Evolutionary conservation across 441 rosid species (phyloP).

Genomic region (Euphorbia celastroides): DNA sequence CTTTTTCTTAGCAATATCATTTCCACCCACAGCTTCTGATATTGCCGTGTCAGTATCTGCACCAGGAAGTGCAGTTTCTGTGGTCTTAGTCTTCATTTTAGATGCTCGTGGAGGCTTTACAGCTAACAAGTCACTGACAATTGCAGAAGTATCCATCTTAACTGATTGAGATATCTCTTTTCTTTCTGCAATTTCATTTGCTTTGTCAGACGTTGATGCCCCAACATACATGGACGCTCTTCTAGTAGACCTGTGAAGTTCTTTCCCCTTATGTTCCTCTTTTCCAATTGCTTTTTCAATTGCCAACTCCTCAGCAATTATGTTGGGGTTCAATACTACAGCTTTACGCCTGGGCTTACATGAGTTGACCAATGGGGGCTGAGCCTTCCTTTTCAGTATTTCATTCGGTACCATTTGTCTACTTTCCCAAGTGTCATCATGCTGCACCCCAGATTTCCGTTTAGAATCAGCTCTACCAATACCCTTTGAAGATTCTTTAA

Average conservation of each 20-base stretch:
- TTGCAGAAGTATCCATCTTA: slow-evolving; percentile 11
- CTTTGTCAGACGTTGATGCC: not conserved
- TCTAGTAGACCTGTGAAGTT: slow-evolving; percentile 18
- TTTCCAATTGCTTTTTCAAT: slow-evolving; percentile 5
- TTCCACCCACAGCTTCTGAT: slow-evolving; percentile 22
- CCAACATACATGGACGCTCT: slow-evolving; percentile 15
- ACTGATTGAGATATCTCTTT: slow-evolving; percentile 15
- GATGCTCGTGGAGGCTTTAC: slow-evolving; percentile 18
- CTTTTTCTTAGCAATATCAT: slow-evolving; percentile 10
- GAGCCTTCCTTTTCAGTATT: slow-evolving; percentile 9
- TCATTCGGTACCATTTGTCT: slow-evolving; percentile 6
- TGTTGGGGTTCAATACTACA: slow-evolving; percentile 9
- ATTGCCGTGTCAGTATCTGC: slow-evolving; percentile 15
- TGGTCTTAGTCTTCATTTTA: slow-evolving; percentile 23
- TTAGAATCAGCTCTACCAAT: slow-evolving; percentile 12
- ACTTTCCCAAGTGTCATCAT: slow-evolving; percentile 11
- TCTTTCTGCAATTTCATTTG: slow-evolving; percentile 12
- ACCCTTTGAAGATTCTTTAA: slow-evolving; percentile 17
- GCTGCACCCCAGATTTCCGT: slow-evolving; percentile 19
- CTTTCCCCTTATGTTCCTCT: not conserved
- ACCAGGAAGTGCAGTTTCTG: slow-evolving; percentile 9
- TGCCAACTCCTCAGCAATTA: not conserved
- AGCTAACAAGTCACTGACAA: slow-evolving; percentile 4
- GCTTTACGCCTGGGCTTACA: slow-evolving; percentile 25
- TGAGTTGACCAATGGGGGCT: not conserved